Evolutionary conservation across 306 rosid genomes (phyloP).

Genomic region (Rosa multiflora): DNA sequence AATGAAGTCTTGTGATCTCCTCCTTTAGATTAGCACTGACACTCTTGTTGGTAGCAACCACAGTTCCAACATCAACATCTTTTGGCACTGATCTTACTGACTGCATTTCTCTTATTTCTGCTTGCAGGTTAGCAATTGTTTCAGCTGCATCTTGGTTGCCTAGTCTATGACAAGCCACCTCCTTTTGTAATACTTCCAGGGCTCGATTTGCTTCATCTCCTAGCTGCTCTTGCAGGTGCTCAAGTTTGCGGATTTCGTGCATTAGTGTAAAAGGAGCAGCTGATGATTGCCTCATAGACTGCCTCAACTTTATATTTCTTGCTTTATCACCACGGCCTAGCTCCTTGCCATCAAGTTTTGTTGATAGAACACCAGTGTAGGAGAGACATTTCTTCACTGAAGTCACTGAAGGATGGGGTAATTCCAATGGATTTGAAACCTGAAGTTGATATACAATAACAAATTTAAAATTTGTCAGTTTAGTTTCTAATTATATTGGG

Average conservation of each 20-base stretch:
- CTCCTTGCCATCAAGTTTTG: conserved; percentile 50
- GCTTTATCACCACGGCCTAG: conserved; percentile 46
- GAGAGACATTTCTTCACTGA: conserved; percentile 94
- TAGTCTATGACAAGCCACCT: conserved; percentile 96
- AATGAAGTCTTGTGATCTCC: conserved; percentile 95
- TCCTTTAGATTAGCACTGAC: conserved; percentile 97
- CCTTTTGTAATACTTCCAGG: conserved; percentile 91
- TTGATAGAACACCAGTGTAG: conserved; percentile 57
- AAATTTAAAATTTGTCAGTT: conserved; percentile 8
- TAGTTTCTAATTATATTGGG: conserved; percentile 9
- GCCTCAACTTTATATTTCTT: conserved; percentile 69
- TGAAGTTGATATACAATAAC: conserved; percentile 25
- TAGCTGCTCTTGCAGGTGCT: conserved; percentile 97
- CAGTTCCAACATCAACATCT: conserved; percentile 74
- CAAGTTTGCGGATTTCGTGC: conserved; percentile 99
- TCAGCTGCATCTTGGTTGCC: conserved; percentile 99
- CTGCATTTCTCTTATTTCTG: conserved; percentile 92
- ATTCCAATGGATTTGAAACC: conserved; percentile 57
- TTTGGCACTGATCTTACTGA: conserved; percentile 55
- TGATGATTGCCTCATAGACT: conserved; percentile 91
- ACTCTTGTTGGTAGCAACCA: conserved; percentile 70
- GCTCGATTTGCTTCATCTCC: conserved; percentile 99
- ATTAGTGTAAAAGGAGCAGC: conserved; percentile 94
- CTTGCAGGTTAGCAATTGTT: conserved; percentile 95
- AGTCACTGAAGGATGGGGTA: conserved; percentile 54